Percentiles rank a stretch among this genome's conserved stretches.
phyloP scores from a whole-genome alignment of 768 basidiomycete species.

The Lentinula sp. region DNA sequence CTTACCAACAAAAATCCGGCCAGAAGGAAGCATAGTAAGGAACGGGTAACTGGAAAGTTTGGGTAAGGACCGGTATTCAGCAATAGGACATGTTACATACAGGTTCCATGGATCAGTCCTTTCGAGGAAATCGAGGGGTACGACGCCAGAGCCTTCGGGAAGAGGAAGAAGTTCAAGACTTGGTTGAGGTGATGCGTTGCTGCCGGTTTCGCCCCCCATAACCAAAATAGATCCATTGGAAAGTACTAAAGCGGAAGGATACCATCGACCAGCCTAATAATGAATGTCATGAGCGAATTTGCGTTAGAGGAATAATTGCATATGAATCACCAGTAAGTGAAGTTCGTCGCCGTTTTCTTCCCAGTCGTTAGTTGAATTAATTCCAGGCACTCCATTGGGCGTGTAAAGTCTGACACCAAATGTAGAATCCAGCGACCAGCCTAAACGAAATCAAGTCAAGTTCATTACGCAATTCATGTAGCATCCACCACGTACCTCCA shows the following conservation, averaged over 20 bases:
- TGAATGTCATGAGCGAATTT: not conserved
- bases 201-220: conserved; percentile 70
- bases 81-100: conserved; percentile 26
- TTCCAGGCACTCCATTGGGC: conserved; percentile 59
- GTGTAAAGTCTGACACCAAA: conserved; percentile 70
- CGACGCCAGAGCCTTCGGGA: conserved; percentile 57
- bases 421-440: conserved; percentile 66
- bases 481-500: conserved; percentile 34
- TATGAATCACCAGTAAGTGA: conserved; percentile 46
- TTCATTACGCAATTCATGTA: not conserved
- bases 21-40: conserved; percentile 64
- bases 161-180: conserved; percentile 69
- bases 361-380: conserved; percentile 76
- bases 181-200: conserved; percentile 60
- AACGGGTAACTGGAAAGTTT: conserved; percentile 36
- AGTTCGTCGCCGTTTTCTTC: conserved; percentile 61
- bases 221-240: conserved; percentile 71
- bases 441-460: conserved; percentile 18
- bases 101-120: conserved; percentile 78
- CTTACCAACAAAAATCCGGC: conserved; percentile 67
- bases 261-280: conserved; percentile 64
- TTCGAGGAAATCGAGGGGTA: conserved; percentile 56
- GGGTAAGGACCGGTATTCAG: not conserved
- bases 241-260: conserved; percentile 61
- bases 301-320: not conserved